These are phyloP conservation scores for Physcomitrium patens DNA, from an alignment of 225 moss, liverwort and hornwort genomes.

Conservation along the genomic window DNA sequence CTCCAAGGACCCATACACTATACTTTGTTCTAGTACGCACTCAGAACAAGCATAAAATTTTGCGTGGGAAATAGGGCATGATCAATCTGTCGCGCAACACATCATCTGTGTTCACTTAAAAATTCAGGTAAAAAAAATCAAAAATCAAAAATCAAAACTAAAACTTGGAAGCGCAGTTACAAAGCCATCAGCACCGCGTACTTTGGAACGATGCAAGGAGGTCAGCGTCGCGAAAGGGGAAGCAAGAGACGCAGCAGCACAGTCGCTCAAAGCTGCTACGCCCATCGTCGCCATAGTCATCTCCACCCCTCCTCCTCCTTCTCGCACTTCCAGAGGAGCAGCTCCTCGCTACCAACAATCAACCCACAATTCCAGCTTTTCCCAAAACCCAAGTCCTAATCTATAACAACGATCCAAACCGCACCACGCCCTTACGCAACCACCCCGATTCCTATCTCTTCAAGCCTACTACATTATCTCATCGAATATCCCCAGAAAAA, in stretches of 20 bases:
- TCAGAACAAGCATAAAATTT: neutral
- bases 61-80: neutral
- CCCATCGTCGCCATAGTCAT: slow-evolving; percentile 44
- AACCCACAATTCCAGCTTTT: slow-evolving; percentile 17
- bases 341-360: neutral
- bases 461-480: neutral
- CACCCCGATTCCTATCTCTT: neutral
- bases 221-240: slow-evolving; percentile 36
- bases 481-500: no score
- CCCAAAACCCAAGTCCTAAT: neutral
- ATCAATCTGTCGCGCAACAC: neutral
- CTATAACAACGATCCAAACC: neutral
- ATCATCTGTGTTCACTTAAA: neutral
- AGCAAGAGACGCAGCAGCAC: slow-evolving; percentile 26
- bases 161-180: neutral
- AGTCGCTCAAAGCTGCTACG: slow-evolving; percentile 28
- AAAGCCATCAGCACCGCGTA: neutral
- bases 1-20: neutral
- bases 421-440: neutral
- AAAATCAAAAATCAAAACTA: neutral
- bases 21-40: no score
- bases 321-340: neutral
- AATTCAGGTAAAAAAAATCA: neutral
- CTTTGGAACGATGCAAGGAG: slow-evolving; percentile 25
- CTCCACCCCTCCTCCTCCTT: slow-evolving; percentile 15